A percentile compares a stretch with the other conserved stretches of the same genome.
These are phyloP conservation scores for Boletales sp. DNA, from an alignment of 768 basidiomycete genomes.

Conservation along the genomic window DNA sequence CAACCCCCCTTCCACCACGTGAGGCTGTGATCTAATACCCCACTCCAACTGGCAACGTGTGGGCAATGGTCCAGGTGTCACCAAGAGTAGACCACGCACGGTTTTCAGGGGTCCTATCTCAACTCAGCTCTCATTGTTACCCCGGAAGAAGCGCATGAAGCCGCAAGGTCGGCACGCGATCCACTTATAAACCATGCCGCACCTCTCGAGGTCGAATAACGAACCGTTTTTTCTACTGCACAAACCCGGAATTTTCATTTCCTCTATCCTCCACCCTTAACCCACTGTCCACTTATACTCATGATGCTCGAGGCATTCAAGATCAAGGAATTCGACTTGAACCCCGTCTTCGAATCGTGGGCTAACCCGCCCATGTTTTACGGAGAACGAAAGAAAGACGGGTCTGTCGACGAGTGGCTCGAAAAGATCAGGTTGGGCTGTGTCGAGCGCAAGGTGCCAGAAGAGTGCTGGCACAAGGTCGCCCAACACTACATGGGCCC, in stretches of 20 bases:
- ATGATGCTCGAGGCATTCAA: constrained; percentile 73
- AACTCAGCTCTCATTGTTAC: constrained; percentile 19
- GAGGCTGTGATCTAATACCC: constrained; percentile 14
- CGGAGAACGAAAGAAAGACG: constrained; percentile 68
- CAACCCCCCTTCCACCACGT: constrained; percentile 12
- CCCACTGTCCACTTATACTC: not conserved
- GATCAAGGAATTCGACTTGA: constrained; percentile 72
- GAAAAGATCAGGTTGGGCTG: constrained; percentile 71
- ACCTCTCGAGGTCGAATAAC: constrained; percentile 8
- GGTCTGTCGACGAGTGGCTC: constrained; percentile 70
- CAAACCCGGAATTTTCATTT: not conserved
- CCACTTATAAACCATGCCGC: constrained; percentile 23
- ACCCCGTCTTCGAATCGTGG: constrained; percentile 66
- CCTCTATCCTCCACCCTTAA: not conserved
- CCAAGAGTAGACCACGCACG: constrained; percentile 7
- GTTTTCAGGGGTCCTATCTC: constrained; percentile 16
- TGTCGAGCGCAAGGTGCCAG: constrained; percentile 63
- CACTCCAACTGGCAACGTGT: constrained; percentile 12
- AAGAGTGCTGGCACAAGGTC: constrained; percentile 82
- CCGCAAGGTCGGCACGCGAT: constrained; percentile 30
- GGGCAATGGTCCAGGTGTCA: constrained; percentile 2
- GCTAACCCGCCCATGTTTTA: constrained; percentile 60
- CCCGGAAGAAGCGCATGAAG: constrained; percentile 19
- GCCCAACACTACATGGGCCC: constrained; percentile 73
- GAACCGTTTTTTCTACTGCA: constrained; percentile 12